Evolutionary conservation across 306 rosid genomes (phyloP).

Genomic region (Fagus crenata): DNA sequence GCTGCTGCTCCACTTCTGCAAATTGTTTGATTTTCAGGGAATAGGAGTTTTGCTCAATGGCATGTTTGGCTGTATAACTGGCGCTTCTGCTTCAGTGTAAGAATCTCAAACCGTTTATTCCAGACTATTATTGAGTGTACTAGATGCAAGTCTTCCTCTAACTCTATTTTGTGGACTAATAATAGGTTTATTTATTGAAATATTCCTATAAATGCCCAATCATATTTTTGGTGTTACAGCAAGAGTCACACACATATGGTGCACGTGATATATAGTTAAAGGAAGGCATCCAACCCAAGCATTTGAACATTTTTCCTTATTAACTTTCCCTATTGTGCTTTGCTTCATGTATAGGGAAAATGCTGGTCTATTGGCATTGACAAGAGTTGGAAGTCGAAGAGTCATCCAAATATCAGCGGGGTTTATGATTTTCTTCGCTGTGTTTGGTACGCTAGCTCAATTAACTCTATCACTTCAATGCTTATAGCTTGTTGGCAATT

Average conservation of each 20-base stretch:
- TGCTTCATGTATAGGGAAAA: slow-evolving; percentile 45
- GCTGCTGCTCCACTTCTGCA: background rate
- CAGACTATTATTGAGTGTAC: background rate
- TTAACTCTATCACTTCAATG: slow-evolving; percentile 1
- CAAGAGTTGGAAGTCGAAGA: slow-evolving; percentile 86
- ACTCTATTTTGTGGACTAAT: background rate
- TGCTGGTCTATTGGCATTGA: slow-evolving; percentile 82
- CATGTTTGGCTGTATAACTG: slow-evolving; percentile 63
- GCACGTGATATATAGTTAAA: background rate
- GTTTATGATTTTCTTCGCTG: slow-evolving; percentile 81
- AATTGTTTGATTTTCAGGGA: slow-evolving; percentile 53
- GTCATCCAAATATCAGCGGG: slow-evolving; percentile 83
- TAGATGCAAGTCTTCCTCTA: background rate
- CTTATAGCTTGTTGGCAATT: background rate
- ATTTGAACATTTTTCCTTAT: background rate
- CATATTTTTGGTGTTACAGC: too few species aligned
- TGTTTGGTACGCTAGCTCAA: slow-evolving; percentile 54
- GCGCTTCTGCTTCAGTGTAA: slow-evolving; percentile 76
- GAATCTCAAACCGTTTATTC: slow-evolving; percentile 16
- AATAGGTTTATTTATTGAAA: background rate
- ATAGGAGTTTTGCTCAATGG: slow-evolving; percentile 63
- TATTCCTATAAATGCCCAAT: too few species aligned
- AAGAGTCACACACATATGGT: background rate
- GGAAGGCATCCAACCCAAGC: background rate
- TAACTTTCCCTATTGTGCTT: background rate